phyloP scores from a whole-genome alignment of 169 alveolate genomes.

The Eimeria necatrix region DNA sequence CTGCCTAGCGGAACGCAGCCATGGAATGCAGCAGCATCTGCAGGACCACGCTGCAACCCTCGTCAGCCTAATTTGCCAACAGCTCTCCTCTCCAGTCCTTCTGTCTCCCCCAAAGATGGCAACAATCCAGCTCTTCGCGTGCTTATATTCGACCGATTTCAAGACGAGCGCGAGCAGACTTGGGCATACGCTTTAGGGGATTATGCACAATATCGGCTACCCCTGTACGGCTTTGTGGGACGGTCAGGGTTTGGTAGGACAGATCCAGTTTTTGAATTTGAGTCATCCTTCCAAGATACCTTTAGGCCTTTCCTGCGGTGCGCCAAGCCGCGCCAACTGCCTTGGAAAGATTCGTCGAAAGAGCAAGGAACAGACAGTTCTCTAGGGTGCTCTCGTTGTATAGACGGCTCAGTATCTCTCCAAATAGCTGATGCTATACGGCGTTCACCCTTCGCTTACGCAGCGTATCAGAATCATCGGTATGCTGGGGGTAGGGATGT shows the following conservation, averaged over 20 bases:
- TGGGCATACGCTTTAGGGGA: neutral
- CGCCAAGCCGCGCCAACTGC: conserved; percentile 20
- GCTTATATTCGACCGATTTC: neutral
- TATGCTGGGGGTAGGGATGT: conserved; percentile 50
- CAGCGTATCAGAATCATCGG: conserved; percentile 6
- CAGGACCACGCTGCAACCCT: conserved; percentile 56
- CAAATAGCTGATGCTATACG: conserved; percentile 25
- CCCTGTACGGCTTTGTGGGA: conserved; percentile 53
- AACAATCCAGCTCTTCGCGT: conserved; percentile 54
- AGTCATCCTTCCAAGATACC: conserved; percentile 41
- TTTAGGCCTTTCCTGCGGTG: conserved; percentile 53
- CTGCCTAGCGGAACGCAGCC: conserved; percentile 1
- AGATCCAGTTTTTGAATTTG: conserved; percentile 26
- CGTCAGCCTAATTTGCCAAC: conserved; percentile 32
- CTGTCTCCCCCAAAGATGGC: conserved; percentile 24
- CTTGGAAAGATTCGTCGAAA: neutral
- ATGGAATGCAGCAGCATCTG: conserved; percentile 45
- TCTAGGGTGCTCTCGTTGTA: neutral
- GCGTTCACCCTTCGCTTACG: conserved; percentile 50
- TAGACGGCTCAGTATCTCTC: conserved; percentile 41
- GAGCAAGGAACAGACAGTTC: neutral
- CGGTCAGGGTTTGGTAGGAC: conserved; percentile 33
- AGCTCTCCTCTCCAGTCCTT: conserved; percentile 49
- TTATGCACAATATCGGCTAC: conserved; percentile 23
- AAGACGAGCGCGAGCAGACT: neutral